Conservation (phyloP, 306 rosid genomes). For the Begonia fuchsioides region DNA sequence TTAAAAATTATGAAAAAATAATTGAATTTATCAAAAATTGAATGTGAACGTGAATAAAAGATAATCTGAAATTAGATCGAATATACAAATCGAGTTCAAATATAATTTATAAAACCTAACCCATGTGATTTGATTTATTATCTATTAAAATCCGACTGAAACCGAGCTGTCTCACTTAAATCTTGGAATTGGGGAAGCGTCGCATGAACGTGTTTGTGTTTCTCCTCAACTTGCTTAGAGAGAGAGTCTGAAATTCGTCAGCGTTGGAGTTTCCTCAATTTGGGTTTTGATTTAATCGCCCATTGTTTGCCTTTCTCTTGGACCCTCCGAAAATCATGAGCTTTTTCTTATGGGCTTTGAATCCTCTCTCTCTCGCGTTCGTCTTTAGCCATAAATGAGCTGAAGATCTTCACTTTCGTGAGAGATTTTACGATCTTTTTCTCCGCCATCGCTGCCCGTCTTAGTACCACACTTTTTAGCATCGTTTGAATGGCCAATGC, state of each 20-base stretch:
- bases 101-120: too few relatives aligned
- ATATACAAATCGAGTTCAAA: too few relatives aligned
- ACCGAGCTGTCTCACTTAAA: too few relatives aligned
- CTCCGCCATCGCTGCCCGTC: conserved; percentile 2
- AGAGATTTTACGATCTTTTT: neutral
- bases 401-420: conserved; percentile 13
- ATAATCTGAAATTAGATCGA: too few relatives aligned
- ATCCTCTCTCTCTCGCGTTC: conserved; percentile 11
- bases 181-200: conserved; percentile 10
- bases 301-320: conserved; percentile 14
- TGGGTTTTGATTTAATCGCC: conserved; percentile 46
- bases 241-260: neutral
- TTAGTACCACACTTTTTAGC: conserved; percentile 4
- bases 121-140: too few relatives aligned
- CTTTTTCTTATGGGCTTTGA: conserved; percentile 22
- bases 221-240: too few relatives aligned
- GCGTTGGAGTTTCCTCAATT: conserved; percentile 43
- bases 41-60: too few relatives aligned
- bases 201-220: too few relatives aligned
- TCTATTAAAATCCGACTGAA: too few relatives aligned
- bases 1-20: too few relatives aligned
- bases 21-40: too few relatives aligned
- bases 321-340: conserved; percentile 25
- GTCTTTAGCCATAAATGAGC: conserved; percentile 14
- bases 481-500: conserved; percentile 62